Conservation (phyloP, 2,329 filamentous ascomycete genomes). For the Parascedosporium putredinis region DNA sequence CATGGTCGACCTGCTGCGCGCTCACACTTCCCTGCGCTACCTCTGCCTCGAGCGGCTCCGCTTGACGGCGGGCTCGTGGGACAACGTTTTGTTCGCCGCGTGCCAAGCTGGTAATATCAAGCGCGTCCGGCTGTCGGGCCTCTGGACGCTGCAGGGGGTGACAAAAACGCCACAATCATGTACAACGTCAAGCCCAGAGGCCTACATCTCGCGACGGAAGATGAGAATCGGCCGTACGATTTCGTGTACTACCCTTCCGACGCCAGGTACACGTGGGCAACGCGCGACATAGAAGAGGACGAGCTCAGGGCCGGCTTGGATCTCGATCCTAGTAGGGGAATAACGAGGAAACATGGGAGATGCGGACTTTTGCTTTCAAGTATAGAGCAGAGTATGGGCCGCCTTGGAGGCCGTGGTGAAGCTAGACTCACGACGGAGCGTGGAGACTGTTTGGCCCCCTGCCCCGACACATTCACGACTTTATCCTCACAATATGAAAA, state of each 20-base stretch:
- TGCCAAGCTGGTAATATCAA: background rate
- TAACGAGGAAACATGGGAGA: background rate
- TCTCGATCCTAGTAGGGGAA: background rate
- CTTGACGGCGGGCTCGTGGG: background rate
- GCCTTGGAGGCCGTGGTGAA: background rate
- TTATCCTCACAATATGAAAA: no score
- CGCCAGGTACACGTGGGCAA: background rate
- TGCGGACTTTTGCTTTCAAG: background rate
- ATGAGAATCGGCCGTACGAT: background rate
- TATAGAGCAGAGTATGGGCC: background rate
- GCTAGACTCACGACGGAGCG: no score
- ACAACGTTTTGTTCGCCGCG: background rate
- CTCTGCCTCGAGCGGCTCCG: background rate
- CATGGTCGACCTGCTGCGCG: background rate
- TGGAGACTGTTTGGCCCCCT: no score
- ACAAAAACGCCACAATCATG: background rate
- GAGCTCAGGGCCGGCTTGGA: background rate
- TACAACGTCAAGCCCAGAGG: background rate
- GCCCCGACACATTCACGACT: background rate
- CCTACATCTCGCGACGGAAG: background rate
- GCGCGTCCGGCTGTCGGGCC: background rate
- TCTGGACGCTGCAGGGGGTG: background rate
- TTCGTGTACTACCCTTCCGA: background rate
- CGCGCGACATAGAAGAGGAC: background rate
- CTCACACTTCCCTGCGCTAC: background rate